phyloP scores from a whole-genome alignment of 495 filamentous ascomycete species.

The Chlorociboria aeruginascens region DNA sequence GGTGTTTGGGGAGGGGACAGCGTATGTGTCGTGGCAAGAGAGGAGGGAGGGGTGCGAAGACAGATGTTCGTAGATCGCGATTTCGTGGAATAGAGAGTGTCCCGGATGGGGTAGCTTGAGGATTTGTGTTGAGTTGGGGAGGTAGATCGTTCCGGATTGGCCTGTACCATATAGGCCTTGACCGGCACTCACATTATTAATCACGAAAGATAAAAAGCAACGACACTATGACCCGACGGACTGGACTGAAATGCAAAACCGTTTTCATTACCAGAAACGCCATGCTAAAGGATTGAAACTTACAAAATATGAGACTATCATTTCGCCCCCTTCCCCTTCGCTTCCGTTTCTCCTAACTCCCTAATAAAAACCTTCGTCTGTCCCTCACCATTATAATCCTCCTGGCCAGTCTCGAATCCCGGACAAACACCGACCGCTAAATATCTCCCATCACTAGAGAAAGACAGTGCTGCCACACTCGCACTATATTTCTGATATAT shows the following conservation, averaged over 20 bases:
- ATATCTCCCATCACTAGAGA: constrained; percentile 69
- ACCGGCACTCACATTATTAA: too few species aligned
- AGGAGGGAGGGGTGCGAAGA: too few species aligned
- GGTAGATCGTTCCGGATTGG: too few species aligned
- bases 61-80: too few species aligned
- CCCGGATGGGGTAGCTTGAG: too few species aligned
- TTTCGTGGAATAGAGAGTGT: too few species aligned
- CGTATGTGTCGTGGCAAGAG: too few species aligned
- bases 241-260: background rate
- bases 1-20: too few species aligned
- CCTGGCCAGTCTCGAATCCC: constrained; percentile 85
- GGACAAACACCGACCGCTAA: constrained; percentile 77
- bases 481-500: constrained; percentile 77
- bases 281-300: constrained; percentile 17
- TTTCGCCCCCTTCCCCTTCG: constrained; percentile 69
- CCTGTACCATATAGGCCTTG: too few species aligned
- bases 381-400: constrained; percentile 58
- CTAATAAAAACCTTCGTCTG: constrained; percentile 66
- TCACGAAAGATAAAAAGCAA: background rate
- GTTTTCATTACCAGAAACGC: constrained; percentile 10
- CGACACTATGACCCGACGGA: background rate
- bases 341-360: constrained; percentile 76
- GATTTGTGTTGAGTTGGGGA: too few species aligned
- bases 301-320: constrained; percentile 9
- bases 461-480: constrained; percentile 65